Base-by-base conservation (phyloP, 1,139 yeast genomes). In the Suhomyces kunorum region DNA sequence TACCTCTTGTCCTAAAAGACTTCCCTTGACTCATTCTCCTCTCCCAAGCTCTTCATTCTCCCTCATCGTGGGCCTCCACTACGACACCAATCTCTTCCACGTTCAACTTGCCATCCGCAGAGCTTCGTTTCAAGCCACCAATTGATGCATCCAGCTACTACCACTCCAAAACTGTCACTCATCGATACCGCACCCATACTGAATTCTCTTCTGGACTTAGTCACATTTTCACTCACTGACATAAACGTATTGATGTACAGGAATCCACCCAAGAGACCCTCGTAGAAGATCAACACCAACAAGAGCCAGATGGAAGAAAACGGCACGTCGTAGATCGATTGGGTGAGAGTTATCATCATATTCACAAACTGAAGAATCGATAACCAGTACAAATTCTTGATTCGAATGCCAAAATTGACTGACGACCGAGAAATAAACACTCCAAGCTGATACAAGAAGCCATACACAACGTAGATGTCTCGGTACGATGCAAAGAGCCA, bases 141-240 rank as follows among this genome's bases (percentile, higher is more conserved):
- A 31, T 88, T 89, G 5, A 87, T 59, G 11, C 81, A 56, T 0
- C 96, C 97, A 1, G 97, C 95, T 1, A 85, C 32, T 4, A 88
- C 86, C 22, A 90, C 80, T 0, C 98, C 98, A 16, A 86, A 80
- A 11, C 95, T 84, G 58, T 92, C 98, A 47, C 96, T 87, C 44
- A 90, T 80, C 0, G 96, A 89, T 0, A 89, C 96, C n/a, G 95
- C 80, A 1, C 97, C 98, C 78, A 92, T 77, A 6, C 94, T 82
- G 57, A 90, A 89, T 56, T 92, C 98, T 39, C 96, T 71, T 43
- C 80, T 78, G 1, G 64, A 51, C 12, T 66, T 58, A 0, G 78
- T 65, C 0, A 81, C 73, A 1, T 78, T 71, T 47, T 88, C 95
- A 34, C 86, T 74, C 0, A 89, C 92, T 12, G 80, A 71, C 69